A percentile compares a stretch with the other conserved stretches of the same genome.
Evolutionary conservation across 148 eudicot genomes (phyloP).

Genomic region (Cornus kousa): DNA sequence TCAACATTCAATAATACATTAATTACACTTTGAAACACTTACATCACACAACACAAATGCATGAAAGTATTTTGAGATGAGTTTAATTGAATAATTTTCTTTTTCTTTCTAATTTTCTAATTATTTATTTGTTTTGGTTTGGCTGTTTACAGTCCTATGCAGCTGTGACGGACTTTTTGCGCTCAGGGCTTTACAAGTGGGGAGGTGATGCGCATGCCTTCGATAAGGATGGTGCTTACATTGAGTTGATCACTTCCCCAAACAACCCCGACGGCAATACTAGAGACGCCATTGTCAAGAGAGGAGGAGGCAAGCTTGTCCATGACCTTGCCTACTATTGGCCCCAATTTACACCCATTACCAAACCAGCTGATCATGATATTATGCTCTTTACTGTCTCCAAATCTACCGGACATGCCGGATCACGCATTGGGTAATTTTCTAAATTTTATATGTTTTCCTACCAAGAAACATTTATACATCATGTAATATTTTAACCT

Average conservation of each 20-base stretch:
- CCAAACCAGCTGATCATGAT: conserved; percentile 43
- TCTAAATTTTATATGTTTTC: not conserved
- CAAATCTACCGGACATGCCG: conserved; percentile 89
- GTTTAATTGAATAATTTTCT: no score
- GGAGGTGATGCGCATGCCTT: conserved; percentile 53
- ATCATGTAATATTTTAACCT: no score
- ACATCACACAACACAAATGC: no score
- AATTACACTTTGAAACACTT: no score
- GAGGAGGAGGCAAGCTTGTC: conserved; percentile 42
- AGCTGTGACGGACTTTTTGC: conserved; percentile 39
- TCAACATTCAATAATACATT: no score
- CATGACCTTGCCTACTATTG: conserved; percentile 89
- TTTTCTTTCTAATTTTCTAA: no score
- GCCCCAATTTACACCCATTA: conserved; percentile 93
- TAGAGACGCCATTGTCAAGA: conserved; percentile 44
- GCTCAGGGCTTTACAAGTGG: conserved; percentile 55
- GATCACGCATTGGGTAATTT: conserved; percentile 78
- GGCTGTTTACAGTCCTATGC: conserved; percentile 54
- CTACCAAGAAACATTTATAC: not conserved
- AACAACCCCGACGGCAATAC: conserved; percentile 68
- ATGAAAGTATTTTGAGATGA: no score
- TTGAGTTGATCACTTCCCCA: conserved; percentile 73
- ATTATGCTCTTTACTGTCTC: conserved; percentile 80
- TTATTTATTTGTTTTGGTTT: no score
- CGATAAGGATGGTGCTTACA: conserved; percentile 44